Percentiles rank a stretch among this genome's conserved stretches.
Conservation (phyloP, 2,329 filamentous ascomycete genomes). For the Penicillium expansum region DNA sequence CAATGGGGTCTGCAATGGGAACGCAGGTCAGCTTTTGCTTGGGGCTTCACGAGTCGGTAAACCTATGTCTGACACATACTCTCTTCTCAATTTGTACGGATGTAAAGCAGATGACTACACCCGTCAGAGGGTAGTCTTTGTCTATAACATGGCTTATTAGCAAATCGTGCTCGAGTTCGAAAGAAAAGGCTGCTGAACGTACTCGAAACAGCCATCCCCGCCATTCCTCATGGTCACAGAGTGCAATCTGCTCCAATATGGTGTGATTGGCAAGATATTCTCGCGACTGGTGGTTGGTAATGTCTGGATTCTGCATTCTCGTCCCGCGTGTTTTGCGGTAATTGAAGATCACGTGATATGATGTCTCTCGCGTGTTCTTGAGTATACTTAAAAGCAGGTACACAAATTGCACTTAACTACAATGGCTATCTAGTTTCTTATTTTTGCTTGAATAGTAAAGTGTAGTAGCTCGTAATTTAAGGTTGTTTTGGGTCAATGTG, state of each 20-base stretch:
- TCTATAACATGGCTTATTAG: conserved; percentile 40
- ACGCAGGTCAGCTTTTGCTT: conserved; percentile 8
- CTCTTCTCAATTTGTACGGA: conserved; percentile 76
- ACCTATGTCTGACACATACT: conserved; percentile 50
- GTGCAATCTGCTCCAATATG: not conserved
- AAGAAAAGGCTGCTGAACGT: conserved; percentile 15
- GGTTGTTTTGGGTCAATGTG: not conserved
- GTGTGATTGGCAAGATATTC: not conserved
- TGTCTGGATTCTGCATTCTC: conserved; percentile 1
- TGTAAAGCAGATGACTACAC: conserved; percentile 82
- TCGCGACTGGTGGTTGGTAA: not conserved
- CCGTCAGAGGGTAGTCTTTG: conserved; percentile 62
- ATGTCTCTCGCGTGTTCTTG: not conserved
- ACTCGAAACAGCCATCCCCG: conserved; percentile 36
- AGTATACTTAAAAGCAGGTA: not conserved
- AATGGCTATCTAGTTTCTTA: not conserved
- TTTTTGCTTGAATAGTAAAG: not conserved
- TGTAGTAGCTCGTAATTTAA: not conserved
- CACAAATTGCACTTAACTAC: not conserved
- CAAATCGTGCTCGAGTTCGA: not conserved
- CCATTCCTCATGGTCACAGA: conserved; percentile 42
- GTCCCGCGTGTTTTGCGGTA: conserved; percentile 18
- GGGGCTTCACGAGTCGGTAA: not conserved
- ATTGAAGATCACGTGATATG: conserved; percentile 16
- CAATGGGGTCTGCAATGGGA: conserved; percentile 38